Evolutionary conservation across 192 early-diverging fungal genomes (phyloP), one percentile per base, ranked within the genome.

Genomic region (Gonapodya prolifera): DNA sequence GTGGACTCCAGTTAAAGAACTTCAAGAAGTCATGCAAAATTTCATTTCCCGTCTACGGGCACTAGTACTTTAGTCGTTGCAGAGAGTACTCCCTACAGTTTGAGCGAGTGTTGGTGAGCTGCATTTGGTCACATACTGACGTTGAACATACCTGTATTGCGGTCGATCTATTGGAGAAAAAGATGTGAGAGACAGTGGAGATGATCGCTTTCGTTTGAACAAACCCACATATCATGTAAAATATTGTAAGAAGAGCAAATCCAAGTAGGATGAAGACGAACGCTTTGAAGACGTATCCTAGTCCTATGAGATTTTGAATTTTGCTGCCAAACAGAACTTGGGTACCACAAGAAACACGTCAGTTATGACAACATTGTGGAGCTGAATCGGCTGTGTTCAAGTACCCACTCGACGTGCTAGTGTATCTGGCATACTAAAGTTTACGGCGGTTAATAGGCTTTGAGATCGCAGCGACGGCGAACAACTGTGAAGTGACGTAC

Each of bases 291-390:
- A 81, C 86, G 73, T 83, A 90, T 75, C 79, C 69, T 29, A 90
- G 83, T 18, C 81, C 81, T 34, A 80, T 75, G 18, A 90, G 80
- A 35, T 86, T 86, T 34, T 84, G 84, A 34, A 90, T 83, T 75
- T 87, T 83, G 16, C 85, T 83, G 18, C 88, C 86, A 78, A 90
- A 90, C 1, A 90, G 79, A 30, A 84, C 88, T 89, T 35, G 45
- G 8, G 8, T 61, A 23, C n/a, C n/a, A n/a, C n/a, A n/a, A n/a
- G n/a, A n/a, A n/a, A n/a, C n/a, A n/a, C n/a, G n/a, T n/a, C n/a
- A n/a, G n/a, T n/a, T n/a, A n/a, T n/a, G n/a, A n/a, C n/a, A n/a
- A n/a, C n/a, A n/a, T n/a, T n/a, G n/a, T n/a, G n/a, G n/a, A n/a
- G n/a, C n/a, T n/a, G n/a, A n/a, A n/a, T n/a, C n/a, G n/a, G n/a